phyloP scores from a whole-genome alignment of 2,329 filamentous ascomycete genomes.

The Lasiodiplodia sp. region DNA sequence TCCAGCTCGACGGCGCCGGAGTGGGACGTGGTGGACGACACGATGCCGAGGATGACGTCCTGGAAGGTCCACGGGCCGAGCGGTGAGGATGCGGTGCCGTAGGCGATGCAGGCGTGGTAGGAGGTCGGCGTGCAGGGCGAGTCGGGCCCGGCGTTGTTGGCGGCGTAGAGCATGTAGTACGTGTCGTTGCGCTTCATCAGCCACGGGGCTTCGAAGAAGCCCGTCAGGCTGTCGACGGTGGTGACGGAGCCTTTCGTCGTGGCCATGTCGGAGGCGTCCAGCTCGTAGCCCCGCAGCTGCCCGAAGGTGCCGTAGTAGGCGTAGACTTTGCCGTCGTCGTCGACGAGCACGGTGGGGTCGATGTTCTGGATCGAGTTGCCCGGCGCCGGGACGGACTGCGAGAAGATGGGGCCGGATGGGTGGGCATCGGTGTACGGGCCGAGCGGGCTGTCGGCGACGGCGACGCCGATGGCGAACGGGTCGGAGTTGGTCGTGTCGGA shows the following conservation, averaged over 20 bases:
- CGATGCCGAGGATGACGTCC: constrained; percentile 45
- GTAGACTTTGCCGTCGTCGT: constrained; percentile 45
- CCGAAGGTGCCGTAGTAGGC: constrained; percentile 52
- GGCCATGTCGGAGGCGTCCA: constrained; percentile 48
- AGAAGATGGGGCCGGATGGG: constrained; percentile 47
- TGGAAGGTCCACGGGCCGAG: constrained; percentile 49
- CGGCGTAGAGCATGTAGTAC: constrained; percentile 52
- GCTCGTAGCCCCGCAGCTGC: constrained; percentile 44
- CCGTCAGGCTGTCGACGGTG: constrained; percentile 39
- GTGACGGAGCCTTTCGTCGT: constrained; percentile 40
- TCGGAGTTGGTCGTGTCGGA: constrained; percentile 39
- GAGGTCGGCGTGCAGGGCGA: constrained; percentile 50
- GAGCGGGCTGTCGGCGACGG: constrained; percentile 43
- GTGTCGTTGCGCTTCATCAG: constrained; percentile 46
- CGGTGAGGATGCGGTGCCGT: constrained; percentile 45
- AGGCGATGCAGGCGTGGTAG: constrained; percentile 50
- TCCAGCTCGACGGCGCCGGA: constrained; percentile 43
- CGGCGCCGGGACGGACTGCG: constrained; percentile 42
- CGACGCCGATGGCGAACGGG: constrained; percentile 50
- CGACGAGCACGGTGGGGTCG: constrained; percentile 50
- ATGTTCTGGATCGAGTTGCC: constrained; percentile 51
- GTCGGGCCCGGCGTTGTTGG: constrained; percentile 47
- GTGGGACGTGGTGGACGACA: constrained; percentile 50
- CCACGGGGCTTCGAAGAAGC: constrained; percentile 52
- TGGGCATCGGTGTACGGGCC: constrained; percentile 49